Conservation (phyloP, 345 rosid genomes). For the Theobroma cacao region DNA sequence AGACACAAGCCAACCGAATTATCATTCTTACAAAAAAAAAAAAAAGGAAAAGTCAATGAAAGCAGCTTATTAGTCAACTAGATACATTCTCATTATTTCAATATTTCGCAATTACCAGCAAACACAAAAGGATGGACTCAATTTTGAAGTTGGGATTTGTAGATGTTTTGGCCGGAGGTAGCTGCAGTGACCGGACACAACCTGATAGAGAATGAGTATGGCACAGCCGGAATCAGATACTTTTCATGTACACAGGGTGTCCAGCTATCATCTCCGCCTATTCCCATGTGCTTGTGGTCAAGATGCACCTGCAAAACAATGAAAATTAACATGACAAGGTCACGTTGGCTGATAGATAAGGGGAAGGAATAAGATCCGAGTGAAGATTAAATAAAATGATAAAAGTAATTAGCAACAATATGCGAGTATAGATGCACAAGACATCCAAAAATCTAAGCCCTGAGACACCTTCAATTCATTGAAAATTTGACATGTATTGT, state of each 20-base stretch:
- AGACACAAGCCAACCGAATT: background rate
- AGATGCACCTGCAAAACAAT: conserved; percentile 73
- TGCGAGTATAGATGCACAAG: background rate
- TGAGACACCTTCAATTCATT: background rate
- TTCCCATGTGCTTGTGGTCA: conserved; percentile 95
- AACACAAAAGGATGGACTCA: conserved; percentile 16
- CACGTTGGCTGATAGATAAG: background rate
- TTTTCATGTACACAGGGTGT: conserved; percentile 73
- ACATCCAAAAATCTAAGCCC: background rate
- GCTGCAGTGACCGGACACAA: conserved; percentile 60
- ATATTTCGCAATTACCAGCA: no score
- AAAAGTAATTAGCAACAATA: background rate
- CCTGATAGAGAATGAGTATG: conserved; percentile 69
- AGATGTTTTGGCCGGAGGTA: conserved; percentile 47
- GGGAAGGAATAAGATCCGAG: background rate
- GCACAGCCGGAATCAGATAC: conserved; percentile 66
- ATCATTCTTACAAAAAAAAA: background rate
- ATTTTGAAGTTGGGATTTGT: conserved; percentile 48
- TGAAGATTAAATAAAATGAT: background rate
- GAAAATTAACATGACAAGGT: background rate
- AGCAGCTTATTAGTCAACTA: background rate
- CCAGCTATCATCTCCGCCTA: conserved; percentile 98
- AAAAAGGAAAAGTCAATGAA: no score
- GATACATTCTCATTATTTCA: background rate
- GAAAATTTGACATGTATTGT: background rate